Conservation (phyloP, 768 basidiomycete species). For the Auricularia sp. region DNA sequence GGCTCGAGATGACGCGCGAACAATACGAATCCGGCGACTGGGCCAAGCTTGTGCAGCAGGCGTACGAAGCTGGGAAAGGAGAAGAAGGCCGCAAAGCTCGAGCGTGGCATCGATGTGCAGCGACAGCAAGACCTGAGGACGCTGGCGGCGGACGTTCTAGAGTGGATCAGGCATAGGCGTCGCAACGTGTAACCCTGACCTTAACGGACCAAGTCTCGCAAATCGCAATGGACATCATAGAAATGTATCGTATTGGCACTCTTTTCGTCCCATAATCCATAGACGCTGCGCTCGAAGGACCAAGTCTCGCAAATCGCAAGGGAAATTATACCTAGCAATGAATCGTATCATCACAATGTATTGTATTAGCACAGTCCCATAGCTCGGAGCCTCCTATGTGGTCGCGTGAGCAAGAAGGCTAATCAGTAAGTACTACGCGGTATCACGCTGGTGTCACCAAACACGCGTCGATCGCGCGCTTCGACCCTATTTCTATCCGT, state of each 20-base stretch:
- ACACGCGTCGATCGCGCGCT: no score
- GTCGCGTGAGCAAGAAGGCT: no score
- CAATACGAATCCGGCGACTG: conserved; percentile 50
- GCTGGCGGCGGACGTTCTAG: background rate
- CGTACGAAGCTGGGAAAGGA: background rate
- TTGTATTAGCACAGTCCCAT: no score
- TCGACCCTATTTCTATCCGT: background rate
- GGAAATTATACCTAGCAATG: no score
- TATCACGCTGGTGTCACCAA: no score
- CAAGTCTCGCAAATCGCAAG: no score
- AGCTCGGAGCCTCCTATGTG: no score
- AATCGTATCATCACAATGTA: no score
- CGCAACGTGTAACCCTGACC: background rate
- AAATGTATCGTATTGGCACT: background rate
- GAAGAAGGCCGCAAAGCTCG: background rate
- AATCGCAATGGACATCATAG: background rate
- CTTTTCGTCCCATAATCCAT: background rate
- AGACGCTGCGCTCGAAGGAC: no score
- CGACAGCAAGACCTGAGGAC: background rate
- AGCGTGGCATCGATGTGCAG: background rate
- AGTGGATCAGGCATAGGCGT: background rate
- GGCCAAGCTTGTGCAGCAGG: background rate
- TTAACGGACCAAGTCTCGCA: background rate
- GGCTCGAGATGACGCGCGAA: conserved; percentile 54
- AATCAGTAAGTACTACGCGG: no score